Base-by-base conservation (phyloP, 805 yeast genomes). In the Clavispora santaluciae region DNA sequence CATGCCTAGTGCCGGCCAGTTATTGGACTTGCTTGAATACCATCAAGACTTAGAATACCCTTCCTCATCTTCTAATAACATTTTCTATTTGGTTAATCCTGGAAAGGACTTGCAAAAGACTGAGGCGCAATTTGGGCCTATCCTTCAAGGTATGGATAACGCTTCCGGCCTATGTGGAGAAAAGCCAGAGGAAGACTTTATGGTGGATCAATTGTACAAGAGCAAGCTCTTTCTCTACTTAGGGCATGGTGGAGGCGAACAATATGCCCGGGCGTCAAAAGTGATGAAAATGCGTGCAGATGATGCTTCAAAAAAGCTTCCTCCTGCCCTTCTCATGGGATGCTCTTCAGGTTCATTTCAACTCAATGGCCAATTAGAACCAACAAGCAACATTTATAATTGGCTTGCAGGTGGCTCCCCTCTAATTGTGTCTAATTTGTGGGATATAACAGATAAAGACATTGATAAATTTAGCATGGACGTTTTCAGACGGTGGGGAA, bases 171-270 rank as follows among this genome's bases (percentile, higher is more conserved):
- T 75, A 0, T 57, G 71, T 7, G 84, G 86, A 0, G 44, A 47
- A 4, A 66, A 64, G 34, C 96, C 96, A 0, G 43, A 47, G 0
- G 93, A 85, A 41, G 62, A 59, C 0, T 70, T 74, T 15, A 66
- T 89, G 25, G 45, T 71, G 1, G 38, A 60, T 0, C 68, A 70
- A 13, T 55, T 90, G 7, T 44, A 51, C 2, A 36, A 54, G 2
- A 48, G 49, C 12, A 70, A 76, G 28, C 48, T 86, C 7, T 84
- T 83, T 50, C 66, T 91, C 0, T 93, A 86, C 57, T 70, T 90
- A 41, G 99, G 99, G 0, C 99, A 93, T 62, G 97, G 98, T 0
- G 93, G 96, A 4, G 96, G 98, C n/a, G 91, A 87, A 46, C 89
- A 85, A 46, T 88, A 80, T 54, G 65, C 87, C 9, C 70, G 79